Percentiles rank a stretch among this genome's conserved stretches.
These are phyloP conservation scores for Madurella fahalii DNA, from an alignment of 2,329 filamentous ascomycete genomes.

Conservation along the genomic window DNA sequence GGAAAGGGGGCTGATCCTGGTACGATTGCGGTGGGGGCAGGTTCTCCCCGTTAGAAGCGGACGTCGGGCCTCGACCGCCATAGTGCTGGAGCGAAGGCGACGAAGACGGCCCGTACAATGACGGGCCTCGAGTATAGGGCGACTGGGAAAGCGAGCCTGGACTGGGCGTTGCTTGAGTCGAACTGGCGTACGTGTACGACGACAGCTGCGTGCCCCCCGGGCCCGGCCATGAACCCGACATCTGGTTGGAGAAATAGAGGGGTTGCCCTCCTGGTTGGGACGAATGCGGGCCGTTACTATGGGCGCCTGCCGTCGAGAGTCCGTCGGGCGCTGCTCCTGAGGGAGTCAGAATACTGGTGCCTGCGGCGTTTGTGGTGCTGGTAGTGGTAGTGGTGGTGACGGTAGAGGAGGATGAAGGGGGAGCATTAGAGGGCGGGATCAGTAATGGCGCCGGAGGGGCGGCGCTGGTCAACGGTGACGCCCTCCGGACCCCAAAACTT, in stretches of 20 bases:
- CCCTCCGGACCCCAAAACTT: slow-evolving; percentile 6
- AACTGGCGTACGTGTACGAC: slow-evolving; percentile 47
- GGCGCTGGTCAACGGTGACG: slow-evolving; percentile 21
- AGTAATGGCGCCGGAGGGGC: slow-evolving; percentile 36
- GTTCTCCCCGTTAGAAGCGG: slow-evolving; percentile 48
- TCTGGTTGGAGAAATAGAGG: slow-evolving; percentile 46
- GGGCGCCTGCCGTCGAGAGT: slow-evolving; percentile 58
- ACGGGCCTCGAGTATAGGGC: slow-evolving; percentile 35
- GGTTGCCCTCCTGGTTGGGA: slow-evolving; percentile 51
- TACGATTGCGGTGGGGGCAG: slow-evolving; percentile 67
- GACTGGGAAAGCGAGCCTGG: slow-evolving; percentile 43
- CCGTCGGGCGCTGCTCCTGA: slow-evolving; percentile 54
- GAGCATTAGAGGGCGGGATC: slow-evolving; percentile 13
- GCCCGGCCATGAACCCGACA: slow-evolving; percentile 55
- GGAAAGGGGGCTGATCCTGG: slow-evolving; percentile 61
- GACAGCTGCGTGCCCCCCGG: slow-evolving; percentile 29
- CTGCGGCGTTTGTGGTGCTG: slow-evolving; percentile 28
- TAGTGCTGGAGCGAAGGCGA: slow-evolving; percentile 39
- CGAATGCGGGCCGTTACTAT: slow-evolving; percentile 55
- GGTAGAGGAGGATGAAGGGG: slow-evolving; percentile 29
- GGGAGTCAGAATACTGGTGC: slow-evolving; percentile 38
- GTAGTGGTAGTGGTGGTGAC: slow-evolving; percentile 29
- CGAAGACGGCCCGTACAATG: slow-evolving; percentile 25
- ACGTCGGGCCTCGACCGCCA: slow-evolving; percentile 53
- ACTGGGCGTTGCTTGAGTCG: slow-evolving; percentile 44